A percentile compares a stretch with the other conserved stretches of the same genome.
These are phyloP conservation scores for Westerdykella aurantiaca DNA, from an alignment of 2,329 filamentous ascomycete species.

Conservation along the genomic window DNA sequence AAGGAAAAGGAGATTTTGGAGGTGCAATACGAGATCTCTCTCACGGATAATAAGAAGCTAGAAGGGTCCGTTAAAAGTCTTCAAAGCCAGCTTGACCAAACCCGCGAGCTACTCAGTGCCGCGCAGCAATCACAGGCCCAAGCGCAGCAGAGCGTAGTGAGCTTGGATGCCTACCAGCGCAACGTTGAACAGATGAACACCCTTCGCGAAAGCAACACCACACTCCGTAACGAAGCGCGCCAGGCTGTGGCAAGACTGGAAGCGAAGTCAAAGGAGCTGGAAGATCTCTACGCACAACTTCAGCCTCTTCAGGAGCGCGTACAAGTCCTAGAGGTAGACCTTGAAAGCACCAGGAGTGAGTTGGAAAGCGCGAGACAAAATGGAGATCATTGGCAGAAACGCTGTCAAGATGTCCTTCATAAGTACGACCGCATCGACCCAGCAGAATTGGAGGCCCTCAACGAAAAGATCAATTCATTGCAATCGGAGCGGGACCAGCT, in stretches of 20 bases:
- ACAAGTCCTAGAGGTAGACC: conserved; percentile 73
- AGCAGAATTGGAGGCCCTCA: conserved; percentile 83
- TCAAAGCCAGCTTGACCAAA: conserved; percentile 82
- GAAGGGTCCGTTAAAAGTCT: conserved; percentile 86
- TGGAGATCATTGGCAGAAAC: conserved; percentile 90
- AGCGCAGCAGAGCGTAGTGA: conserved; percentile 64
- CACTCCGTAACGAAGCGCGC: conserved; percentile 78
- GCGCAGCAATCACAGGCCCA: conserved; percentile 75
- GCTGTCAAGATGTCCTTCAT: conserved; percentile 88
- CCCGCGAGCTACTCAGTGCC: conserved; percentile 81
- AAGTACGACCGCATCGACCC: conserved; percentile 96
- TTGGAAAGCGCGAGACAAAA: conserved; percentile 85
- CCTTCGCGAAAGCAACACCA: conserved; percentile 90
- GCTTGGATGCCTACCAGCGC: conserved; percentile 85
- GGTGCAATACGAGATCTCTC: conserved; percentile 87
- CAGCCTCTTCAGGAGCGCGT: conserved; percentile 78
- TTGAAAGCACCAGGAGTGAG: conserved; percentile 78
- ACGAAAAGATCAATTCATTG: conserved; percentile 60
- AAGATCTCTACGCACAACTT: conserved; percentile 67
- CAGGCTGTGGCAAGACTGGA: conserved; percentile 70
- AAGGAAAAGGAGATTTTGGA: conserved; percentile 97
- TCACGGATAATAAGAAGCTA: conserved; percentile 79
- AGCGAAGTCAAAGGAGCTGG: conserved; percentile 68
- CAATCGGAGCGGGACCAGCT: conserved; percentile 51
- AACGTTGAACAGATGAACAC: conserved; percentile 94